These are phyloP conservation scores for Warburgia ugandensis DNA, from an alignment of 164 flowering plant species.

Conservation along the genomic window DNA sequence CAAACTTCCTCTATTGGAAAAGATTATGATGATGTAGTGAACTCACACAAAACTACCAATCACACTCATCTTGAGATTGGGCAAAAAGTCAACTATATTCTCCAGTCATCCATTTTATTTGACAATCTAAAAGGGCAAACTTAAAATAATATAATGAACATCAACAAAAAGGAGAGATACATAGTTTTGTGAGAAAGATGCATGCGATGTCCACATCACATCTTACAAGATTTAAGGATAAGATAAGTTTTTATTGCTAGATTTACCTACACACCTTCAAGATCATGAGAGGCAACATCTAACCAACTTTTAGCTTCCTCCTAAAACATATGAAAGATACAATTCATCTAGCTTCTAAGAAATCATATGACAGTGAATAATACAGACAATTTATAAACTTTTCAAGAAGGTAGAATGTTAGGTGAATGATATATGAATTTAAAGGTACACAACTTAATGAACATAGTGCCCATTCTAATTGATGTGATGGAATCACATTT, in stretches of 20 bases:
- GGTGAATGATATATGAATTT: no score
- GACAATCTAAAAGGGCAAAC: constrained; percentile 40
- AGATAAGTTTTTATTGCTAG: background rate
- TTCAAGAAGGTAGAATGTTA: background rate
- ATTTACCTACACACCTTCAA: constrained; percentile 80
- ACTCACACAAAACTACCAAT: constrained; percentile 69
- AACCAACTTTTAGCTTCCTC: constrained; percentile 88
- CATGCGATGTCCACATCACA: constrained; percentile 2
- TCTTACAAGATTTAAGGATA: background rate
- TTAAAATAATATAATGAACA: background rate
- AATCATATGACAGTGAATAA: background rate
- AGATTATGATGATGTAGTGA: background rate
- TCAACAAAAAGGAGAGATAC: background rate
- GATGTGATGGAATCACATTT: background rate
- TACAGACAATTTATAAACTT: background rate
- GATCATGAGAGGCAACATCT: constrained; percentile 89
- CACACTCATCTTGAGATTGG: constrained; percentile 72
- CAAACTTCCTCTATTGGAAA: no score
- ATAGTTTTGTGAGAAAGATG: background rate
- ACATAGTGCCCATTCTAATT: background rate
- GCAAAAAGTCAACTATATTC: constrained; percentile 59
- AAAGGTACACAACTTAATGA: background rate
- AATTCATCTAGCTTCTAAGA: background rate
- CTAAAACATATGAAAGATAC: constrained; percentile 29
- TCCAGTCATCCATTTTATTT: constrained; percentile 52